A percentile compares a stretch with the other conserved stretches of the same genome.
Conservation (phyloP, 352 stramenopile species). For the Pythium apleroticum region DNA sequence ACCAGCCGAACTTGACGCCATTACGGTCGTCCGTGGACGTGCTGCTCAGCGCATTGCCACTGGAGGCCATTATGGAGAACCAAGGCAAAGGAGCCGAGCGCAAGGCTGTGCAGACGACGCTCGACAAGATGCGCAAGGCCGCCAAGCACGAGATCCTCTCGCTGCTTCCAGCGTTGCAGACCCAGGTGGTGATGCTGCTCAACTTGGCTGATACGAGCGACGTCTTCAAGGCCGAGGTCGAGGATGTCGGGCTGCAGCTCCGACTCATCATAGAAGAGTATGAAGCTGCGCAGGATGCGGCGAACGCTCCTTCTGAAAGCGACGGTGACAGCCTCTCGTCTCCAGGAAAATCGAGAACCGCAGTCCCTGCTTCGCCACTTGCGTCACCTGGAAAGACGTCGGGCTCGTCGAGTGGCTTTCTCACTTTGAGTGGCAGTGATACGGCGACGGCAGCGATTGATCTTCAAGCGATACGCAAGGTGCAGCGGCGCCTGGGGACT, state of each 20-base stretch:
- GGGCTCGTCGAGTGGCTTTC: neutral
- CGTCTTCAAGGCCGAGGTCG: conserved; percentile 57
- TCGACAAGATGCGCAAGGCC: conserved; percentile 85
- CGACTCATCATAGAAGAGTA: conserved; percentile 44
- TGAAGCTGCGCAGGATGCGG: neutral
- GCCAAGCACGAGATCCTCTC: conserved; percentile 68
- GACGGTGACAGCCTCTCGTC: neutral
- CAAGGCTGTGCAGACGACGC: conserved; percentile 64
- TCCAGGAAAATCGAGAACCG: neutral
- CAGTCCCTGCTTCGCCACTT: neutral
- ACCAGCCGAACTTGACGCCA: conserved; percentile 51
- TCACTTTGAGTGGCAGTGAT: neutral
- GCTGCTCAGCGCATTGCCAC: conserved; percentile 61
- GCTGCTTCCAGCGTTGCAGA: conserved; percentile 62
- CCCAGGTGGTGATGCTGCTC: conserved; percentile 51
- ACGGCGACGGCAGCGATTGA: conserved; percentile 34
- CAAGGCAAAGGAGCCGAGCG: conserved; percentile 78
- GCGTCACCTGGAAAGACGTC: neutral
- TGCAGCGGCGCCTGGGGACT: conserved; percentile 75
- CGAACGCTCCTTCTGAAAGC: neutral
- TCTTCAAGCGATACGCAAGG: conserved; percentile 75
- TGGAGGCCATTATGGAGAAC: conserved; percentile 66
- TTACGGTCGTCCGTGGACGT: conserved; percentile 37
- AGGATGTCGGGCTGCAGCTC: conserved; percentile 46
- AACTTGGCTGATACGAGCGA: conserved; percentile 51